Base-by-base conservation (phyloP, 1,139 yeast species). In the Suhomyces yuchorum region DNA sequence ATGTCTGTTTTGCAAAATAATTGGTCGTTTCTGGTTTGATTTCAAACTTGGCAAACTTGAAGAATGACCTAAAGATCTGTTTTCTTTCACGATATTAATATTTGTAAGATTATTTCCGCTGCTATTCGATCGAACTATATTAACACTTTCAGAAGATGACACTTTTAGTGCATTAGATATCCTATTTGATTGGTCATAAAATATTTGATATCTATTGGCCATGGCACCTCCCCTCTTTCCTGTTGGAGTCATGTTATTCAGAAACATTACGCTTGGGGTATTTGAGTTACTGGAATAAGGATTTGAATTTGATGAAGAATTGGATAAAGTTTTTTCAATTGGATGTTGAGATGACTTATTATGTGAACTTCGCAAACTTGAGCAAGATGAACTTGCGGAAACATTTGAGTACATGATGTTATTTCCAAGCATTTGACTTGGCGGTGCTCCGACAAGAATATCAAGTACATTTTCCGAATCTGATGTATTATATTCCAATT, bases 121-220 rank as follows among this genome's bases (percentile, higher is more conserved):
- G 48, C 60, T 60, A 44, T 60, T 64, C 6, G 74, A 59, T 45
- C 68, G 56, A 15, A 63, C 61, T 20, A 68, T 52, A 48, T 66
- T 65, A n/a, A 72, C 59, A 56, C 77, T 73, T 45, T 78, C 82
- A 0, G 77, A 63, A 2, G 80, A 72, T 3, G 75, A 67, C 4
- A 64, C 59, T 49, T 74, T 75, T 56, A 78, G 61, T 1, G 81
- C 81, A 57, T 71, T 75, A 2, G 80, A 71, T 23, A 78, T 65
- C 43, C 76, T 64, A 44, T 66, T 65, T 5, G 79, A 73, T 53
- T 76, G 80, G 53, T 77, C 80, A 53, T 78, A 78, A 55, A 78
- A 76, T 8, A 70, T 72, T 57, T 78, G 81, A 53, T 78, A 79
- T 43, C 82, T 59, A 39, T 71, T 71, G 3, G 82, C 82, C 48